Evolutionary conservation across 257 asterid genomes (phyloP), one percentile per base, ranked within the genome.

Genomic region (Petunia axillaris): DNA sequence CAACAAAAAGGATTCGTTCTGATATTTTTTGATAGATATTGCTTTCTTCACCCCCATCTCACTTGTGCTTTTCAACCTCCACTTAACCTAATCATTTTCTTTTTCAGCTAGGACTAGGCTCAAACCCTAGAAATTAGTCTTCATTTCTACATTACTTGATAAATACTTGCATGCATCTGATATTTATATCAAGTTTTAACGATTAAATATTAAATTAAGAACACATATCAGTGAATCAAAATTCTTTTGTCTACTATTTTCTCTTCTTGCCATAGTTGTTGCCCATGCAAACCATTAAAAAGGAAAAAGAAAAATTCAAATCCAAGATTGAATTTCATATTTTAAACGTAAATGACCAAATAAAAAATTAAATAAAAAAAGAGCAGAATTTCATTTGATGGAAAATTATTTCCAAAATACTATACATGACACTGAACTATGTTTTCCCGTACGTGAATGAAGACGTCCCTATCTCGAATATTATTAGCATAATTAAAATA

Each of bases 11-110:
- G 59, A 71, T 71, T 71, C 44, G 6, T 71, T 71, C 35, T 48
- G 35, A 71, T 71, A 71, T 70, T 10, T 81, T 80, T 77, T 78
- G 68, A 79, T 83, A 85, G 48, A 64, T 70, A 8, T 48, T 71
- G 60, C 77, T 11, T 25, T 10, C 4, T 70, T 16, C 25, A 83
- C 79, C 79, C 40, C 58, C 41, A 1, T 25, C 53, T 70, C 59
- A 46, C 77, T 25, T 48, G 59, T 10, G 43, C 77, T 25, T 46
- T 46, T 70, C 10, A 46, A 70, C 15, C 4, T 52, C 57, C 57
- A 52, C 15, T 10, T 52, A 52, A 2, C 25, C 62, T n/a, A 39
- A 39, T 40, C 36, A 1, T 13, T 64, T 13, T 25, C 25, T 25
- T 40, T 39, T 6, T 13, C 6, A 8, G 39, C 73, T 65, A 38